A percentile compares a stretch with the other conserved stretches of the same genome.
These are phyloP conservation scores for Lichenothelia convexa DNA, from an alignment of 495 filamentous ascomycete species.

Conservation along the genomic window DNA sequence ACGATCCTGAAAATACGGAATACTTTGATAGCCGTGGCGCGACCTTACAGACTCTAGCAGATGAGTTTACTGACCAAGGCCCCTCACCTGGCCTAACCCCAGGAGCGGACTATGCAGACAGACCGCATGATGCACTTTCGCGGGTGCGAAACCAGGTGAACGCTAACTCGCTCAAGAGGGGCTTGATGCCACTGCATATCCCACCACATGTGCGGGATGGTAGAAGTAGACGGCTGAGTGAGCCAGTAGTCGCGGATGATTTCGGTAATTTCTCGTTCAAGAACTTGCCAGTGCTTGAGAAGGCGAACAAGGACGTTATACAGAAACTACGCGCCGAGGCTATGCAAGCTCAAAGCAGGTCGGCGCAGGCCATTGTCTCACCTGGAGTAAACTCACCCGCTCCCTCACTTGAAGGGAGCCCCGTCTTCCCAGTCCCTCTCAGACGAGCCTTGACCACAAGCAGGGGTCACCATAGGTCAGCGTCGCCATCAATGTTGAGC, in stretches of 20 bases:
- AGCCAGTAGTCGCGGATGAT: constrained; percentile 74
- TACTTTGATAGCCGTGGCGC: constrained; percentile 92
- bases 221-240: constrained; percentile 73
- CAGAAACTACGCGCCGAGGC: constrained; percentile 83
- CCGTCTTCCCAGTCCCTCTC: constrained; percentile 58
- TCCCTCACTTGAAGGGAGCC: constrained; percentile 69
- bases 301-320: constrained; percentile 96
- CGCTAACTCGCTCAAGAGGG: constrained; percentile 53
- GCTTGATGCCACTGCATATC: constrained; percentile 86
- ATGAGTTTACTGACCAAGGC: constrained; percentile 81
- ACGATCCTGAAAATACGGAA: constrained; percentile 93
- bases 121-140: constrained; percentile 87
- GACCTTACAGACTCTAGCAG: constrained; percentile 69
- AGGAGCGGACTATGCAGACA: constrained; percentile 52
- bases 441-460: constrained; percentile 69
- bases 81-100: constrained; percentile 48
- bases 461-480: constrained; percentile 55
- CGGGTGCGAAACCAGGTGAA: constrained; percentile 76
- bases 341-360: constrained; percentile 24
- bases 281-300: constrained; percentile 89
- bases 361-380: constrained; percentile 16
- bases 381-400: constrained; percentile 31
- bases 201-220: constrained; percentile 86
- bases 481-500: constrained; percentile 63
- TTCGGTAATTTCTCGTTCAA: constrained; percentile 96